A percentile compares a stretch with the other conserved stretches of the same genome.
Conservation (phyloP, 768 basidiomycete species). For the Hericium coralloides region DNA sequence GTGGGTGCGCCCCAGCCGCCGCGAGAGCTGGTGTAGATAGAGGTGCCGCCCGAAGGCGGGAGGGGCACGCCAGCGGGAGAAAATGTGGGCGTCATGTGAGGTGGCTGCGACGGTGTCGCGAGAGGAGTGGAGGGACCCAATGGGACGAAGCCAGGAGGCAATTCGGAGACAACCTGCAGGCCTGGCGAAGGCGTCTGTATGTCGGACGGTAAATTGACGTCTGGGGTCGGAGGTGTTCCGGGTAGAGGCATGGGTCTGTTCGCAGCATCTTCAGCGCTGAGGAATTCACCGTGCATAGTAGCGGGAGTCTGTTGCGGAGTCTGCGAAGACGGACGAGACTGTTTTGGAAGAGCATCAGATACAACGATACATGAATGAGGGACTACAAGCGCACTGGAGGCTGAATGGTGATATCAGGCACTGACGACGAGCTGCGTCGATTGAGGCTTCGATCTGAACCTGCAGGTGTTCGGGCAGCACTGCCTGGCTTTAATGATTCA, state of each 20-base stretch:
- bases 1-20: not conserved
- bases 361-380: not conserved
- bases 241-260: slow-evolving; percentile 3
- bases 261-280: slow-evolving; percentile 11
- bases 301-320: slow-evolving; percentile 11
- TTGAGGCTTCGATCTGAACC: slow-evolving; percentile 6
- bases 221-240: not conserved
- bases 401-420: slow-evolving; percentile 5
- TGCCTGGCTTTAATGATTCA: slow-evolving; percentile 4
- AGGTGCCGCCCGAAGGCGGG: not conserved
- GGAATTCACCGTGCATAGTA: not conserved
- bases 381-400: slow-evolving; percentile 6
- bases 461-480: slow-evolving; percentile 2
- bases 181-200: not conserved
- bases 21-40: not conserved
- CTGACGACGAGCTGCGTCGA: slow-evolving; percentile 6
- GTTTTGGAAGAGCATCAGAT: not conserved
- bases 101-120: not conserved
- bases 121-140: not conserved
- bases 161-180: slow-evolving; percentile 3
- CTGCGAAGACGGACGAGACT: slow-evolving; percentile 14
- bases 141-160: slow-evolving; percentile 13
- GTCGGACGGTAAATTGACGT: not conserved
- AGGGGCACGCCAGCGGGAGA: not conserved
- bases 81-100: not conserved